phyloP scores from a whole-genome alignment of 2,329 filamentous ascomycete genomes.

The Monilinia laxa region DNA sequence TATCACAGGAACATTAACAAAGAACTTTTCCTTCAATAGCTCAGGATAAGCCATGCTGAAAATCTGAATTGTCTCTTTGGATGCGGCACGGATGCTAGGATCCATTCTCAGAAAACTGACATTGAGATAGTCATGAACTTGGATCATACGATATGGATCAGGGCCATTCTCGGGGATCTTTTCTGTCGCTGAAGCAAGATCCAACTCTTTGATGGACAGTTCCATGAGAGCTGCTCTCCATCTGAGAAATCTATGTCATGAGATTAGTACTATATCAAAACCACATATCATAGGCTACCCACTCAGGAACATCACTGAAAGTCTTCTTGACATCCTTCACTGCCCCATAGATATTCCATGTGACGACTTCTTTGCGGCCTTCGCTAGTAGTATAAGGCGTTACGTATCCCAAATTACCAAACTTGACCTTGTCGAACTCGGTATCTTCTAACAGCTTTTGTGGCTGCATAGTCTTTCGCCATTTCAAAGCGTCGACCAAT shows the following conservation, averaged over 20 bases:
- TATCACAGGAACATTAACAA: constrained; percentile 86
- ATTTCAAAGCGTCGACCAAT: constrained; percentile 74
- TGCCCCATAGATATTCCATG: constrained; percentile 90
- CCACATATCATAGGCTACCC: constrained; percentile 42
- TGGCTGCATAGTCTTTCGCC: constrained; percentile 77
- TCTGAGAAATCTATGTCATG: constrained; percentile 68
- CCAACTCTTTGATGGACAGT: constrained; percentile 71
- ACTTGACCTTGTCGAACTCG: constrained; percentile 66
- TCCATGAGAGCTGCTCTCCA: constrained; percentile 95
- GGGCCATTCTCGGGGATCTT: constrained; percentile 60
- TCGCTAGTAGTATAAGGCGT: constrained; percentile 61
- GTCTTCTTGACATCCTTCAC: constrained; percentile 79
- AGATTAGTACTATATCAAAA: constrained; percentile 13
- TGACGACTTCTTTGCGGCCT: constrained; percentile 63
- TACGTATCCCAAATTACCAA: constrained; percentile 76
- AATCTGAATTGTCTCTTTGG: constrained; percentile 75
- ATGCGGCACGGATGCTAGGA: constrained; percentile 71
- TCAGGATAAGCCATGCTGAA: constrained; percentile 87
- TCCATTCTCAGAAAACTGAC: constrained; percentile 85
- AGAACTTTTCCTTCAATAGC: constrained; percentile 87
- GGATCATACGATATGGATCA: constrained; percentile 87
- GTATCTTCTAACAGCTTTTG: constrained; percentile 61
- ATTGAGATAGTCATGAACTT: constrained; percentile 90
- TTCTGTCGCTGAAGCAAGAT: constrained; percentile 65
- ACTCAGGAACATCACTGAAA: constrained; percentile 82